These are phyloP conservation scores for Brasilioporus rufonigricans DNA, from an alignment of 768 basidiomycete species.

Conservation along the genomic window DNA sequence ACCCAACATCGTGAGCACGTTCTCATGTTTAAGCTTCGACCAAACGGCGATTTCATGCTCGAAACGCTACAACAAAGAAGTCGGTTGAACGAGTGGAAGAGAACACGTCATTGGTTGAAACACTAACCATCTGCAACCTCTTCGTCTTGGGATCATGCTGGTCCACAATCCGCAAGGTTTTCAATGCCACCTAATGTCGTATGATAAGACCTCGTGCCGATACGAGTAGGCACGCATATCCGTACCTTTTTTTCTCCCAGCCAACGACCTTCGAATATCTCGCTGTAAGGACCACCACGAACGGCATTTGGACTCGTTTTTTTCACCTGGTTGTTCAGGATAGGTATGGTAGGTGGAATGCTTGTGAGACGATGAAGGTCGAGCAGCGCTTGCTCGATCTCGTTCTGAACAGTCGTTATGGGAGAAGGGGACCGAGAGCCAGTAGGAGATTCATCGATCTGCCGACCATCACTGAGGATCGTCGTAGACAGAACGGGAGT, in stretches of 20 bases:
- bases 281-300: slow-evolving; percentile 52
- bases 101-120: not conserved
- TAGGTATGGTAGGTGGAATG: slow-evolving; percentile 50
- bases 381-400: slow-evolving; percentile 45
- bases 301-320: slow-evolving; percentile 36
- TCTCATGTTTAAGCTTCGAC: slow-evolving; percentile 48
- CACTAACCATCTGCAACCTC: slow-evolving; percentile 36
- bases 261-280: slow-evolving; percentile 56
- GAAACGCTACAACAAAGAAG: slow-evolving; percentile 41
- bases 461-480: slow-evolving; percentile 19
- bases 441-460: slow-evolving; percentile 22
- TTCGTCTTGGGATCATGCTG: slow-evolving; percentile 41
- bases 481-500: slow-evolving; percentile 1
- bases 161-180: slow-evolving; percentile 48
- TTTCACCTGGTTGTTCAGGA: slow-evolving; percentile 52
- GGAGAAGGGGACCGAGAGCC: slow-evolving; percentile 25
- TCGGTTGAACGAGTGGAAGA: not conserved
- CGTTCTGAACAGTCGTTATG: slow-evolving; percentile 28
- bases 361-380: slow-evolving; percentile 50
- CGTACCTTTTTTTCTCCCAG: slow-evolving; percentile 49
- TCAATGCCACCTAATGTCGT: slow-evolving; percentile 50
- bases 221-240: not conserved
- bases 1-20: slow-evolving; percentile 49
- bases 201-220: not conserved
- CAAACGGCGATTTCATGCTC: slow-evolving; percentile 56